Base-by-base conservation (phyloP, 257 asterid species). In the Solanum gracilifrons region DNA sequence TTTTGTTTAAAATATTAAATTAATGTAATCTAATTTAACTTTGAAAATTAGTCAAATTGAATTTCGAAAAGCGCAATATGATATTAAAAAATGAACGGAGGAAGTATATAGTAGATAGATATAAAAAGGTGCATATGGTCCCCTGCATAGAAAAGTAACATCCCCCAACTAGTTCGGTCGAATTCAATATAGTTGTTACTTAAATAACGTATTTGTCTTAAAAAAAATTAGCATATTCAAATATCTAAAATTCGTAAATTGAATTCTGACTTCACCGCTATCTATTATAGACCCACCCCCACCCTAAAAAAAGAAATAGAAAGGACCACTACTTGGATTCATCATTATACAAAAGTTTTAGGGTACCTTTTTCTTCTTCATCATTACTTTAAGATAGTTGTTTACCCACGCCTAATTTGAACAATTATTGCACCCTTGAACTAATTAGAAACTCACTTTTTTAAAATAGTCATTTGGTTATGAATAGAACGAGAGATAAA, bases 321-420 rank as follows among this genome's bases (percentile, higher is more conserved):
- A 79, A 41, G 36, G 15, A 16, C 3, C n/a, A 29, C 66, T 80
- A 80, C 10, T 80, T 27, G 20, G 41, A 80, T 25, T n/a, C 85
- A 43, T 79, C 85, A 79, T 43, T 79, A 93, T 91, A 91, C 88
- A 92, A 93, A 88, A 79, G 88, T 87, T 35, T 25, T 85, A 90
- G 94, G 93, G 72, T 37, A 27, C 31, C 91, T 87, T 58, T 88
- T 74, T 89, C 77, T 55, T 72, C 55, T 85, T 93, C 92, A 93
- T 94, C 91, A 93, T 93, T 92, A 89, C 91, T 86, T 80, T 92
- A 94, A 93, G 86, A 91, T 92, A 92, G 29, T 75, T 90, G 86
- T 86, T 87, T 87, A 64, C 89, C 90, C 96, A 90, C 95, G 96
- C 96, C 96, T 90, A 91, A 88, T 85, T 91, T 89, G 89, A 87